Conservation (phyloP, 345 rosid species). For the Anastatica hierochuntica region DNA sequence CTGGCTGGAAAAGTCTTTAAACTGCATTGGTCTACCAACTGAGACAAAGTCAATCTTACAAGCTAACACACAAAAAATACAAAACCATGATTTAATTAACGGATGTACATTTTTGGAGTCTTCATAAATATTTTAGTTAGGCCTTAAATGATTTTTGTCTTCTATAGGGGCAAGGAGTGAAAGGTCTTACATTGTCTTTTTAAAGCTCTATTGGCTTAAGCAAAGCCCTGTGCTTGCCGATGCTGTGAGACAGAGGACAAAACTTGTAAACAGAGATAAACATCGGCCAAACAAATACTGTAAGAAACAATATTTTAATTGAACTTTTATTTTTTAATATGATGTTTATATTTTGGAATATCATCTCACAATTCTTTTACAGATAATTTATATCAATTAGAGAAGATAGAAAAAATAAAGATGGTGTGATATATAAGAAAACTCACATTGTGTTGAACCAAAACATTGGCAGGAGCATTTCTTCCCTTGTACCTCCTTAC, state of each 20-base stretch:
- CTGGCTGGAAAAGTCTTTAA: constrained; percentile 16
- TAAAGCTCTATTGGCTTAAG: not conserved
- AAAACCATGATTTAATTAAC: constrained; percentile 9
- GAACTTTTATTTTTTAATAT: not conserved
- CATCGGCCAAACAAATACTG: not conserved
- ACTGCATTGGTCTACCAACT: constrained; percentile 4
- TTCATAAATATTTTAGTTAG: not conserved
- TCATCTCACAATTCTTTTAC: not conserved
- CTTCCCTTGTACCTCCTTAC: not conserved
- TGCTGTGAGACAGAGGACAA: no score
- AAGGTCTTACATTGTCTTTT: not conserved
- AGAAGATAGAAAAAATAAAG: not conserved
- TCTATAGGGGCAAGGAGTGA: constrained; percentile 5
- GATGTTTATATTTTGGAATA: not conserved
- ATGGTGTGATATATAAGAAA: constrained; percentile 9
- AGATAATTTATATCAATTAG: not conserved
- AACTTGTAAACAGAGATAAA: not conserved
- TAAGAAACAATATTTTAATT: not conserved
- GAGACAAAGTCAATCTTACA: constrained; percentile 13
- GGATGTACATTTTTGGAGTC: constrained; percentile 13
- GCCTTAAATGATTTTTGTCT: constrained; percentile 13
- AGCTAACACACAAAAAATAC: not conserved
- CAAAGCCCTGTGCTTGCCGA: no score
- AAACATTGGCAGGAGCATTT: constrained; percentile 8
- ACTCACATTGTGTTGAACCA: constrained; percentile 16